A percentile compares a stretch with the other conserved stretches of the same genome.
These are phyloP conservation scores for Colletotrichum tamarilloi DNA, from an alignment of 2,329 filamentous ascomycete genomes.

Conservation along the genomic window DNA sequence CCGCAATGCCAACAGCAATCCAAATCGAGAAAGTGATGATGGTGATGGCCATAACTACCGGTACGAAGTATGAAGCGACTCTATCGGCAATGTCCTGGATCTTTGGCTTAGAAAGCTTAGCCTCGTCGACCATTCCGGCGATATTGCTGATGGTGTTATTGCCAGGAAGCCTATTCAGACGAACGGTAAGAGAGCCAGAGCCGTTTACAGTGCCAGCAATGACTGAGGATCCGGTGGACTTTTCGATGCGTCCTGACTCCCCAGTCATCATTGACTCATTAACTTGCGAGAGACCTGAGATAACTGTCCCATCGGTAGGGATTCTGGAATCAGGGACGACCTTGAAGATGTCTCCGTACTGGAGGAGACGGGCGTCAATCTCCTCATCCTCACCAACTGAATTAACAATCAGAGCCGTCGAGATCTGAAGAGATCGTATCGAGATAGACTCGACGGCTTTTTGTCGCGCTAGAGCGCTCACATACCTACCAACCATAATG, in stretches of 20 bases:
- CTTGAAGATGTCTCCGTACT: conserved; percentile 77
- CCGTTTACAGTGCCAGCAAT: conserved; percentile 79
- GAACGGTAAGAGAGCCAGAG: conserved; percentile 68
- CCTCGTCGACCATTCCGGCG: conserved; percentile 76
- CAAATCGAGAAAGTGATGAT: conserved; percentile 71
- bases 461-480: conserved; percentile 63
- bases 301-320: conserved; percentile 76
- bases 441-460: conserved; percentile 67
- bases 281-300: conserved; percentile 72
- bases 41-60: conserved; percentile 69
- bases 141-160: conserved; percentile 80
- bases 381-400: conserved; percentile 50
- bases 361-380: conserved; percentile 75
- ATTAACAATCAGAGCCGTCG: conserved; percentile 64
- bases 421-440: conserved; percentile 66
- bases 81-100: conserved; percentile 76
- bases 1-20: conserved; percentile 67
- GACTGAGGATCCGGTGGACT: conserved; percentile 62
- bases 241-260: conserved; percentile 71
- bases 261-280: conserved; percentile 86
- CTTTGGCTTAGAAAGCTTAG: conserved; percentile 74
- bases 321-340: conserved; percentile 69
- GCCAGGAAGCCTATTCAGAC: conserved; percentile 69
- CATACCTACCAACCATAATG: conserved; percentile 67
- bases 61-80: conserved; percentile 77